phyloP scores from a whole-genome alignment of 129 eudicot genomes.

The Chrysanthemum lavandulifolium region DNA sequence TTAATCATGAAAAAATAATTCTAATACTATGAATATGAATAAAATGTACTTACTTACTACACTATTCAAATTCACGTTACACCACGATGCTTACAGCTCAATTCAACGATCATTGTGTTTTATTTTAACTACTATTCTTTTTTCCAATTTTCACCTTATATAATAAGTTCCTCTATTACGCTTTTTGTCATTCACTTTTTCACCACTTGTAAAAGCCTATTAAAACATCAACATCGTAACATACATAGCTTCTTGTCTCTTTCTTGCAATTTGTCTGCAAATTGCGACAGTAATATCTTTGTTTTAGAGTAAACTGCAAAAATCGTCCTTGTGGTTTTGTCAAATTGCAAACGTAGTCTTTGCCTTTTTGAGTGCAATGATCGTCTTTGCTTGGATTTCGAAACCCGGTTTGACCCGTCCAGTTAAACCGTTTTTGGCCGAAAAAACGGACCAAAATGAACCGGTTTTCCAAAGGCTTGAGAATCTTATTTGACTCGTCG shows the following conservation, averaged over 20 bases:
- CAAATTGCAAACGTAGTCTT: too few relatives aligned
- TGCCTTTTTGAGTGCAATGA: too few relatives aligned
- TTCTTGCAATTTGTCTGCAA: not conserved
- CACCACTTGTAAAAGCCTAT: not conserved
- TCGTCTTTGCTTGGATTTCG: too few relatives aligned
- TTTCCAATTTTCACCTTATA: conserved; percentile 11
- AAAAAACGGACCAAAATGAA: too few relatives aligned
- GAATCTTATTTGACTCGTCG: too few relatives aligned
- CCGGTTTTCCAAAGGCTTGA: too few relatives aligned
- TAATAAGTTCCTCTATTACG: not conserved
- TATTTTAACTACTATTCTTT: not conserved
- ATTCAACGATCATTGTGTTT: conserved; percentile 33
- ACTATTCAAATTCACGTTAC: conserved; percentile 43
- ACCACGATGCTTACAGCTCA: conserved; percentile 70
- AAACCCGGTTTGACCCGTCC: too few relatives aligned
- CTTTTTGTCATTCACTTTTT: conserved; percentile 12
- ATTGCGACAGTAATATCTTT: too few relatives aligned
- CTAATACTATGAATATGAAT: not conserved
- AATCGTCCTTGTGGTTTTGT: too few relatives aligned
- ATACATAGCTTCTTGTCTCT: not conserved
- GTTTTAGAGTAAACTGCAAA: too few relatives aligned
- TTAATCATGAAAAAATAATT: conserved; percentile 1
- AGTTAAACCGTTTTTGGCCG: too few relatives aligned
- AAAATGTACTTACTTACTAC: conserved; percentile 5
- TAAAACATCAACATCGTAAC: not conserved